Evolutionary conservation across 169 alveolate genomes (phyloP), one percentile per base, ranked within the genome.

Genomic region (Plasmodium malariae): DNA sequence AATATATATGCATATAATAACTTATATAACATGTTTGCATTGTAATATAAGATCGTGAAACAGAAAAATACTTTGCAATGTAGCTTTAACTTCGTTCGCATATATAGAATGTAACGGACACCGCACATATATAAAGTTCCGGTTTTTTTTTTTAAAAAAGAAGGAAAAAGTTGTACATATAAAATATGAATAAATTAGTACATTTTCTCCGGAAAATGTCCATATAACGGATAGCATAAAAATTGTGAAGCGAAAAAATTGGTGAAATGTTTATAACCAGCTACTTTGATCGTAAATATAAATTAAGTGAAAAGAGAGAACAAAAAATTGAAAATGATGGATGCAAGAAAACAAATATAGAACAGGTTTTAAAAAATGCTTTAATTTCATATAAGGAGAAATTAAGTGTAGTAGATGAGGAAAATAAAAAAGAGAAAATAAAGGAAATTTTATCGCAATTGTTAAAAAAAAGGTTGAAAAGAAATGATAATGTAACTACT

Each of bases 381-480:
- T 14, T 78, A 62, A 19, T 43, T 62, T 48, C 40, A 21, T n/a
- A 55, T 62, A 78, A 60, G 70, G 89, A 63, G 24, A 34, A 63
- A 78, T 12, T 30, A 0, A 78, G 21, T 14, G 9, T 30, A 3
- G 11, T 2, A 62, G 5, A 62, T 9, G 32, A 78, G 34, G 62
- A 26, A 63, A 57, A 78, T 36, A 37, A 28, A 62, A 62, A 78
- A 49, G 80, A 60, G n/a, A 28, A 28, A 43, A 78, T 78, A 4
- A 78, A 78, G 43, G 67, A 78, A 55, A 32, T 36, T 3, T 68
- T 78, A 40, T 78, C 76, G 19, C 34, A 2, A 28, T 60, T 78
- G 30, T 68, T 78, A 78, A 78, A 48, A 36, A 73, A 62, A 62
- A 34, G 30, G 19, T 34, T 73, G 57, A 73, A 73, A 14, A 78